Evolutionary conservation across 306 rosid genomes (phyloP).

Genomic region (Lathyrus sativus): DNA sequence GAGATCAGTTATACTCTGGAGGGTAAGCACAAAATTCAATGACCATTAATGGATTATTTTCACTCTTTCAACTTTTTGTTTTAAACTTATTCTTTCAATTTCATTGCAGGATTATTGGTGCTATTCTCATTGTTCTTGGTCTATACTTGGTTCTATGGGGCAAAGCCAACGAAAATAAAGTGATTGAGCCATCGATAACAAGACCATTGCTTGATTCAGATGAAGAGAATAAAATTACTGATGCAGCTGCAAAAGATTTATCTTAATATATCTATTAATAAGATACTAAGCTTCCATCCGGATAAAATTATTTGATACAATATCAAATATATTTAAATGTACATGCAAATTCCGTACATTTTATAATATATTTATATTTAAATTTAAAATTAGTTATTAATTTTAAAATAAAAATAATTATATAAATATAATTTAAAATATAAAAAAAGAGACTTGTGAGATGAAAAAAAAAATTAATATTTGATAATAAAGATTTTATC

Average conservation of each 20-base stretch:
- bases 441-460: no score
- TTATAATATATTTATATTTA: no score
- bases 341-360: no score
- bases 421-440: no score
- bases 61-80: background rate
- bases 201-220: conserved; percentile 51
- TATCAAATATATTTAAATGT: no score
- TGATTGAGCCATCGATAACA: conserved; percentile 41
- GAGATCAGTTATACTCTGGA: conserved; percentile 60
- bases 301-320: no score
- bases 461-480: no score
- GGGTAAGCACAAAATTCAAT: conserved; percentile 46
- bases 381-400: no score
- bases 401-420: no score
- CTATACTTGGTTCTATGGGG: conserved; percentile 72
- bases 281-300: no score
- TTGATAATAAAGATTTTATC: no score
- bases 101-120: conserved; percentile 58
- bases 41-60: background rate
- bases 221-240: conserved; percentile 36
- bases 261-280: conserved; percentile 47
- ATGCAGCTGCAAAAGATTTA: conserved; percentile 42
- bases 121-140: conserved; percentile 60
- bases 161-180: conserved; percentile 47
- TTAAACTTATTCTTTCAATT: background rate